phyloP scores from a whole-genome alignment of 306 rosid genomes.

The Quercus robur region DNA sequence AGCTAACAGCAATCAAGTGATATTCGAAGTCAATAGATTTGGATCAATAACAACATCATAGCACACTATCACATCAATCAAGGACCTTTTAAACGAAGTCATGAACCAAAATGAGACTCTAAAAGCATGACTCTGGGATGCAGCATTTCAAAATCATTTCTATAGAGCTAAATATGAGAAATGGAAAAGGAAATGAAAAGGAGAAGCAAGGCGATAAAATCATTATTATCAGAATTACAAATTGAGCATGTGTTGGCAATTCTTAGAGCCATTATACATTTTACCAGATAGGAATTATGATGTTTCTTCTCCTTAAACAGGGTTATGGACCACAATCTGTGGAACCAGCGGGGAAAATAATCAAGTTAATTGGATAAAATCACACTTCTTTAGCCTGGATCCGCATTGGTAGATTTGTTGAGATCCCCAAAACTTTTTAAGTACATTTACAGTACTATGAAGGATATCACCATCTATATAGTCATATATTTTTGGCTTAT shows the following conservation, averaged over 20 bases:
- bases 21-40: background rate
- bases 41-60: background rate
- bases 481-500: background rate
- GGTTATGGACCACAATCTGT: background rate
- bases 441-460: background rate
- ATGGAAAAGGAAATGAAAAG: background rate
- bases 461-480: background rate
- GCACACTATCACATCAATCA: background rate
- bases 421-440: background rate
- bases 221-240: background rate
- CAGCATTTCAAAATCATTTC: background rate
- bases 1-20: background rate
- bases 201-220: background rate
- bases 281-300: background rate
- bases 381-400: background rate
- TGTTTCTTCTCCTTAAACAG: background rate
- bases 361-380: background rate
- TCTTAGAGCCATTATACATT: background rate
- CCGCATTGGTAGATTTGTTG: constrained; percentile 2
- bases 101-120: background rate
- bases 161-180: background rate
- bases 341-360: background rate
- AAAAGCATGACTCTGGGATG: background rate
- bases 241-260: background rate
- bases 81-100: background rate